Base-by-base conservation (phyloP, 2,329 filamentous ascomycete genomes). In the Pyrenophora seminiperda region DNA sequence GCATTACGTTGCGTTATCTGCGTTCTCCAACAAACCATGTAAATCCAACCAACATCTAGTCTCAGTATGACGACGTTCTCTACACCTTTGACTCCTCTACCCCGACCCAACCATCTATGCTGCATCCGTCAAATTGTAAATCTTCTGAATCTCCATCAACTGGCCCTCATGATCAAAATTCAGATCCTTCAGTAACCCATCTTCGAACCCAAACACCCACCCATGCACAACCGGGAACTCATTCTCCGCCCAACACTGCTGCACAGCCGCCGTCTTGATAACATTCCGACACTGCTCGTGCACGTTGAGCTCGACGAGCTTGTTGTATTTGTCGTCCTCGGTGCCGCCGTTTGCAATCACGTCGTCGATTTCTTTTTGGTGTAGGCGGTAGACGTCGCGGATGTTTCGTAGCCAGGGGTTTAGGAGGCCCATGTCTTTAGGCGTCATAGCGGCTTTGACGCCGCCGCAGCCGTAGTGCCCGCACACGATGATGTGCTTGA, bases 401-500 rank as follows among this genome's bases (percentile, higher is more conserved):
- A 90, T 89, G 75, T 89, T 88, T 42, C 86, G 79, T 57, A 90
- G 79, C 87, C 87, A 90, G 1, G 86, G 86, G 76, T 90, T 89
- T 50, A 90, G 76, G 24, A 90, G 72, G 41, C 87, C 87, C 47
- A 90, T 74, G 66, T 90, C 86, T 70, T 86, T 82, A 62, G 86
- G 82, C 0, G 85, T 88, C 68, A 73, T 72, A 3, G 85, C 81
- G 0, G 84, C 86, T 11, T 78, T 79, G 38, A 86, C 84, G n/a
- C 86, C 86, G 29, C 86, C 86, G 70, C 87, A 90, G 47, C 75
- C 75, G 40, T 85, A 83, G 76, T 90, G 87, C 1, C 86, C 86
- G 73, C 85, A 88, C 9, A 90, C 79, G 47, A 89, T 80, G 43
- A 90, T 81, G 73, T 89, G 85, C 71, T 86, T 81, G 61, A 89